Evolutionary conservation across 1,139 yeast genomes (phyloP), one percentile per base, ranked within the genome.

Genomic region (Debaryomyces subglobosus): DNA sequence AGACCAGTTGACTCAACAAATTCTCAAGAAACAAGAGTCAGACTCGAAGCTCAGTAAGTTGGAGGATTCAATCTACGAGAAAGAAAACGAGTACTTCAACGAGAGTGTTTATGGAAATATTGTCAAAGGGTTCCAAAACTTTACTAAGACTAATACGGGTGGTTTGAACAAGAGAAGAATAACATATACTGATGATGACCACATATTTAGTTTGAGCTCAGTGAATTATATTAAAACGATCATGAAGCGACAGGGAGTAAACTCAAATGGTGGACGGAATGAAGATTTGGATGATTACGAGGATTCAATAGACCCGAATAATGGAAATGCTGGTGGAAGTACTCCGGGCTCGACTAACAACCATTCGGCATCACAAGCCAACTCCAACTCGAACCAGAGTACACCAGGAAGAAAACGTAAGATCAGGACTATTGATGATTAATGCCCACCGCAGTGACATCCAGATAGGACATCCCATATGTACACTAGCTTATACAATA

Each of bases 91-190:
- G 27, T 92, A 94, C 63, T 81, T 94, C 48, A 82, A 85, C 46
- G 92, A 87, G 50, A 67, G 76, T 56, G 69, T 77, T 8, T 81
- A 83, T 49, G 97, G 96, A 0, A 90, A 90, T 63, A 86, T 94
- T 30, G 88, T 91, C 30, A 86, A 86, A 56, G 98, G 98, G 0
- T 92, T 91, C 62, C 97, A 92, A 50, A 86, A 84, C 58, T 88
- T 89, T 63, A 76, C 85, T 46, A 89, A 88, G 61, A 65, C 70
- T n/a, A 57, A 60, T 9, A 55, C 70, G 9, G 59, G 70, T 12
- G 45, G 48, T 45, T 74, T 77, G 46, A 77, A 74, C 59, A 81
- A 80, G 65, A 78, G 81, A 59, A 77, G 83, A 56, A 71, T 81
- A 15, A 74, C 76, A 7, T 82, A 86, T 63, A 81, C 84, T 0